Evolutionary conservation across 305 asterid genomes (phyloP), one percentile per base, ranked within the genome.

Genomic region (Petunia hybrid): DNA sequence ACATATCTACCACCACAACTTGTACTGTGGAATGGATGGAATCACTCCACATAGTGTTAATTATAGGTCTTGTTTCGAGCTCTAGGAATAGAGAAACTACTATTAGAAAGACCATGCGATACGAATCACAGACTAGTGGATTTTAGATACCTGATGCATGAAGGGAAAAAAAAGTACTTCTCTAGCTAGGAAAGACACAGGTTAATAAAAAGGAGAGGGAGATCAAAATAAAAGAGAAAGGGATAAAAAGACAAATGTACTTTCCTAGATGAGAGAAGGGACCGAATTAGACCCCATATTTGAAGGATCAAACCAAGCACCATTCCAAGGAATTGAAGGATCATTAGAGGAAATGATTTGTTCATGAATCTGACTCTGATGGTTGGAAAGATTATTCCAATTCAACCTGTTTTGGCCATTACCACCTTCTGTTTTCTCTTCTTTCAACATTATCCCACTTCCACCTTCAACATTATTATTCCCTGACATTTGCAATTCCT

Each of bases 211-310:
- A 41, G 42, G 74, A 76, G 43, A 55, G 76, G 79, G 75, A 77
- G 60, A 46, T 1, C 61, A 46, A 68, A 63, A 74, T 35, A 38
- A 60, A 36, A 36, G 6, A 64, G 16, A 13, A 35, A 64, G 5
- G 56, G 66, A 55, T 4, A 66, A 53, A 69, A 67, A 6, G 60
- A 69, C 38, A 57, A 40, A 51, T 67, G 78, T 39, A 40, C 77
- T 68, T 31, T 64, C 67, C 87, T 80, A 90, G 81, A 90, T 89
- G 38, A 89, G 89, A 67, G 91, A 91, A 39, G 90, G 88, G 76
- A 91, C 94, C 8, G 94, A 91, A 76, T 73, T 73, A 73, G 91
- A 89, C 22, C 90, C 91, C 82, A 88, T 82, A 83, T 78, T 84
- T 8, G 92, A 86, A 74, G 95, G 91, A 84, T 91, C 95, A 48